Evolutionary conservation across 352 stramenopile genomes (phyloP), one percentile per base, ranked within the genome.

Genomic region (Globisporangium canariense): DNA sequence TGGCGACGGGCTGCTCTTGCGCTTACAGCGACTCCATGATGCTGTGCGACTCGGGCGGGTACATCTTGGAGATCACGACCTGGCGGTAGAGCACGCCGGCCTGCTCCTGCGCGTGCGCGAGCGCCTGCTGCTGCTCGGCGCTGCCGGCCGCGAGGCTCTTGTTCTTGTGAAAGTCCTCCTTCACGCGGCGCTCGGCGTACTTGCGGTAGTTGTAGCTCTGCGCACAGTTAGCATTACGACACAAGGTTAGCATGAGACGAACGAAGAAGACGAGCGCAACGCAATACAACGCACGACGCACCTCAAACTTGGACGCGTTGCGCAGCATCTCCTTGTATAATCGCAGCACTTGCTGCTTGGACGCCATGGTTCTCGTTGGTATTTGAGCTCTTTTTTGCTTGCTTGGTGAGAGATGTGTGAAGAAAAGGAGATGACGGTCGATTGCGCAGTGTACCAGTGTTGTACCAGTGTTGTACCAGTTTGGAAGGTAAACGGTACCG

Each of bases 131-230:
- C 64, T 88, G 81, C 56, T 89, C 83, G 1, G 65, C 51, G 45
- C 78, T 84, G 45, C 72, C 82, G 4, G 58, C 28, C 34, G 73
- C 30, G 3, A 92, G 70, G 13, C 60, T 50, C 65, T 79, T 83
- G 66, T 90, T 79, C 74, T 83, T 85, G 68, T 68, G 83, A 64
- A 92, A 92, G n/a, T 90, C 81, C 51, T 89, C 78, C 62, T 83
- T 83, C 57, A 92, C 69, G 64, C 83, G 83, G 43, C 81, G 79
- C 43, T 74, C 60, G 32, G 79, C 76, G 68, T 92, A 92, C 60
- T 71, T 74, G 56, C 83, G 79, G 75, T 81, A 90, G 75, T 89
- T 92, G 73, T 92, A 90, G 58, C 72, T 79, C 83, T 92, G 50
- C 34, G 51, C 38, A 46, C 20, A 61, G 41, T 38, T 10, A 45